Percentiles rank a stretch among this genome's conserved stretches.
Conservation (phyloP, 73 alveolate genomes). For the Urostyla sp. region DNA sequence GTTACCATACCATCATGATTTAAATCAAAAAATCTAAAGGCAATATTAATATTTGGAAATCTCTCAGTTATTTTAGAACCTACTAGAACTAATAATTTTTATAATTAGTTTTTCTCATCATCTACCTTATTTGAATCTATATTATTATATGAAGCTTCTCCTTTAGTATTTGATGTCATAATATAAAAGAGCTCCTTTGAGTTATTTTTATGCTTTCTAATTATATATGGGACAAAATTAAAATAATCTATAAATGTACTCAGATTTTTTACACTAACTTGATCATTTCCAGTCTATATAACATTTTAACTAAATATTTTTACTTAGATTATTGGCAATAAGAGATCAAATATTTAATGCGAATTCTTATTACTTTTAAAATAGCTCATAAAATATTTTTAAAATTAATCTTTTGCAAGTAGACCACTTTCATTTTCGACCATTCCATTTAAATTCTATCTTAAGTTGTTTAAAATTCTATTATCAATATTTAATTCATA, state of each 20-base stretch:
- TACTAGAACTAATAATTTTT: not conserved
- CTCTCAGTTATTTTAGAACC: conserved; percentile 16
- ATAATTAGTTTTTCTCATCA: not conserved
- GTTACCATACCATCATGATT: conserved; percentile 4
- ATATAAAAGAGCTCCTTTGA: not conserved
- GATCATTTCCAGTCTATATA: not conserved
- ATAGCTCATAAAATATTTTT: conserved; percentile 5
- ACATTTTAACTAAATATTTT: not conserved
- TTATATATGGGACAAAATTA: conserved; percentile 17
- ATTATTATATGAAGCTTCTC: not conserved
- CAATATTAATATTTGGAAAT: conserved; percentile 33
- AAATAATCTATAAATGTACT: conserved; percentile 31
- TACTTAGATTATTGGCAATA: conserved; percentile 13
- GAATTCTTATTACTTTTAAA: conserved; percentile 13
- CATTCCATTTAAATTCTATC: conserved; percentile 16
- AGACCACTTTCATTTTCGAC: conserved; percentile 12
- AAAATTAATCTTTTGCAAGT: not conserved
- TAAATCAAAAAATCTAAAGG: conserved; percentile 25
- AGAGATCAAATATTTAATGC: not conserved
- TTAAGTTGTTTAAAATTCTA: conserved; percentile 16
- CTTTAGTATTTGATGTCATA: conserved; percentile 4
- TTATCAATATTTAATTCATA: conserved; percentile 37
- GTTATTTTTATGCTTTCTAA: not conserved
- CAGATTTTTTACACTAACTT: conserved; percentile 21
- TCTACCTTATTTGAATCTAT: not conserved